A percentile compares a stretch with the other conserved stretches of the same genome.
Evolutionary conservation across 2,329 filamentous ascomycete genomes (phyloP).

Genomic region (Rhinocladiella similis): DNA sequence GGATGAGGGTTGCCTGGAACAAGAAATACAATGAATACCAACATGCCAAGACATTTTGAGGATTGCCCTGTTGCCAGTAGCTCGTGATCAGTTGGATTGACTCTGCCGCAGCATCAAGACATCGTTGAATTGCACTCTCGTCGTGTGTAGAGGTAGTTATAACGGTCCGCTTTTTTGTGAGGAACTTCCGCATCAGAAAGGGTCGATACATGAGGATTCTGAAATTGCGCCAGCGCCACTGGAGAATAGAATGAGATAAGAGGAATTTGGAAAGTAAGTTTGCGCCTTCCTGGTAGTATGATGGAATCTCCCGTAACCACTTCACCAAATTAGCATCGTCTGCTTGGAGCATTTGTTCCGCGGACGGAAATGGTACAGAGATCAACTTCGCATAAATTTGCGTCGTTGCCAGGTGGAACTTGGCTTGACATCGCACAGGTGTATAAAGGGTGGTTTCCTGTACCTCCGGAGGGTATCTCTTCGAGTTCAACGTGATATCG

Average conservation of each 20-base stretch:
- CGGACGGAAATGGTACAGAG: constrained; percentile 31
- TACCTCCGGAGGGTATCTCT: background rate
- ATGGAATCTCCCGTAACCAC: constrained; percentile 3
- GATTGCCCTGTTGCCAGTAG: constrained; percentile 38
- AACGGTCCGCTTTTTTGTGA: background rate
- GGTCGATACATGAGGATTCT: constrained; percentile 34
- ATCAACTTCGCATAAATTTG: constrained; percentile 37
- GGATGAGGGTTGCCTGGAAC: constrained; percentile 47
- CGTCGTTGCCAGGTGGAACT: constrained; percentile 9
- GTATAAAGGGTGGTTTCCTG: constrained; percentile 11
- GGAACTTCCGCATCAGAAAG: constrained; percentile 12
- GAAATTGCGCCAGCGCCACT: constrained; percentile 47
- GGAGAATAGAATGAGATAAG: constrained; percentile 24
- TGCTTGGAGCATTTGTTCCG: constrained; percentile 43
- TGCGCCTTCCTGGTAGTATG: constrained; percentile 4
- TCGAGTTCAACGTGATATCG: constrained; percentile 5
- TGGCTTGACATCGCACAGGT: constrained; percentile 3
- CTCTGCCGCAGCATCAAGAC: constrained; percentile 39
- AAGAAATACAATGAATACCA: constrained; percentile 51
- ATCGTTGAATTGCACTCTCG: constrained; percentile 8
- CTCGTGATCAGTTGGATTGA: constrained; percentile 44
- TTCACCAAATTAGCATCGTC: constrained; percentile 33
- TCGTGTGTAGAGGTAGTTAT: background rate
- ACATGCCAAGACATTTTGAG: constrained; percentile 41
- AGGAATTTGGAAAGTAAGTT: background rate